A percentile compares a stretch with the other conserved stretches of the same genome.
phyloP scores from a whole-genome alignment of 2,329 filamentous ascomycete species.

The Colletotrichum horii region DNA sequence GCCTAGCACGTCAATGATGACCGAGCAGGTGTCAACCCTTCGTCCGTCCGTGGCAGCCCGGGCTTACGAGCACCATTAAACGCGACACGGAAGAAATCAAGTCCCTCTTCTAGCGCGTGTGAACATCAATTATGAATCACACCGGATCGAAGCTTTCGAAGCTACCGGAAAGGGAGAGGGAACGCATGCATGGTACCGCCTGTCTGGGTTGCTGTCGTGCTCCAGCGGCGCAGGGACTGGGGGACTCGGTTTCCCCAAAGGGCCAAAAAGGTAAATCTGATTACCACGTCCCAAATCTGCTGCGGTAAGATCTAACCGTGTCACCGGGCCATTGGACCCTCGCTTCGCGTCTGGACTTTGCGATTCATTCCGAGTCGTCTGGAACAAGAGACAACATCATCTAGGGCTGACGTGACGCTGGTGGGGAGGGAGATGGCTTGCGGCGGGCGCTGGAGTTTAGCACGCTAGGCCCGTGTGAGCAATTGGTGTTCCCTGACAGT shows the following conservation, averaged over 20 bases:
- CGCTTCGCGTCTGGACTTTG: not conserved
- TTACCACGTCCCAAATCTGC: not conserved
- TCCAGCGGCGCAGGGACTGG: not conserved
- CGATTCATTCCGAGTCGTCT: not conserved
- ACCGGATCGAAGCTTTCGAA: not conserved
- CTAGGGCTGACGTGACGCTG: constrained; percentile 7
- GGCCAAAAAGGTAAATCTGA: not conserved
- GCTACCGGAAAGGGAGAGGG: not conserved
- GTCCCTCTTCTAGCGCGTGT: not conserved
- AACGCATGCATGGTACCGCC: not conserved
- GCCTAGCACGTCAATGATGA: constrained; percentile 1
- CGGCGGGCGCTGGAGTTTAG: not conserved
- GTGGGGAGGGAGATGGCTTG: not conserved
- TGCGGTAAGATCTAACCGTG: constrained; percentile 3
- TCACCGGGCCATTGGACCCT: not conserved
- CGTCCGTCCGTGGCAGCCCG: not conserved
- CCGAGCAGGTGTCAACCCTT: not conserved
- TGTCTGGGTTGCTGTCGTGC: not conserved
- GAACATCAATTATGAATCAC: constrained; percentile 11
- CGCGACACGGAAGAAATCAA: not conserved
- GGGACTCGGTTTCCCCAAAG: not conserved
- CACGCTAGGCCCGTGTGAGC: not conserved
- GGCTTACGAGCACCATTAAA: not conserved
- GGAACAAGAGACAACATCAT: not conserved
- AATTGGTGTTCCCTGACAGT: not conserved